Percentiles rank a stretch among this genome's conserved stretches.
Conservation (phyloP, 768 basidiomycete species). For the Russula griseocarnosa region DNA sequence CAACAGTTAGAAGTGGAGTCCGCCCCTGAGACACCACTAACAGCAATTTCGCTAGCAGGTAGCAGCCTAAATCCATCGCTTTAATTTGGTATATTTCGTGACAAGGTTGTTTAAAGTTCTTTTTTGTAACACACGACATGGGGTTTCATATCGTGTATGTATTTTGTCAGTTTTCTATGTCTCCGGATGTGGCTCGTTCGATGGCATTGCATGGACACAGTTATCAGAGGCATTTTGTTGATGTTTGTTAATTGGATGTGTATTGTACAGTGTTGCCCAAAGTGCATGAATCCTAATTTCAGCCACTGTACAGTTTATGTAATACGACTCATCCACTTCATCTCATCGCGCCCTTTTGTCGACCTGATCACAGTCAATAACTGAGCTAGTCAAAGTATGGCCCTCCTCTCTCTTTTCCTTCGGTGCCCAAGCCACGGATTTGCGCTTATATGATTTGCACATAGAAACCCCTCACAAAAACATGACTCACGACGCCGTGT, state of each 20-base stretch:
- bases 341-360: too few relatives aligned
- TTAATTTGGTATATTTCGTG: neutral
- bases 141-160: neutral
- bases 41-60: constrained; percentile 7
- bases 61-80: neutral
- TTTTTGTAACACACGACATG: neutral
- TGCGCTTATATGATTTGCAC: constrained; percentile 8
- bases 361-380: neutral
- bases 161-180: neutral
- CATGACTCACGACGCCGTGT: constrained; percentile 98
- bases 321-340: neutral
- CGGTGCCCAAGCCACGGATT: constrained; percentile 10
- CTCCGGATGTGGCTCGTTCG: neutral
- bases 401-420: neutral
- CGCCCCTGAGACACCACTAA: constrained; percentile 18
- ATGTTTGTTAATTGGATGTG: neutral
- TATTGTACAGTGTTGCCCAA: neutral
- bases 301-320: constrained; percentile 28
- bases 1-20: constrained; percentile 1
- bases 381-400: constrained; percentile 9
- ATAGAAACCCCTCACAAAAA: constrained; percentile 34
- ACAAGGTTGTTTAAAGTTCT: neutral
- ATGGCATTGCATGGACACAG: neutral
- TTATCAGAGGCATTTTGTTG: neutral
- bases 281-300: constrained; percentile 14